These are phyloP conservation scores for Lomentospora prolificans DNA, from an alignment of 2,329 filamentous ascomycete genomes.

Conservation along the genomic window DNA sequence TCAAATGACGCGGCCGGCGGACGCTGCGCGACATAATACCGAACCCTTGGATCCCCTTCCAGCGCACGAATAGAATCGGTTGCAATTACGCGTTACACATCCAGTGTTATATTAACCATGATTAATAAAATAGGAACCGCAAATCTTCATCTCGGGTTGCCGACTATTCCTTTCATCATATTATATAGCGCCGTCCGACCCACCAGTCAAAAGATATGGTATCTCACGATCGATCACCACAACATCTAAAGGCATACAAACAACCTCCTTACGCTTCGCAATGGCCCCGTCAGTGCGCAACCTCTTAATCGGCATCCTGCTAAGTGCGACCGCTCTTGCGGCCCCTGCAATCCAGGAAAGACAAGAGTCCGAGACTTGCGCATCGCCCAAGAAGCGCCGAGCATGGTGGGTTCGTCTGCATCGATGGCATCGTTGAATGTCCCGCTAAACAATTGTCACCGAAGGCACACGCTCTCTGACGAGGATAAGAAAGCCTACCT, in stretches of 20 bases:
- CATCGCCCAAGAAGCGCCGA: not conserved
- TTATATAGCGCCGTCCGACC: too few species aligned
- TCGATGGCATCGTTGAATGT: too few species aligned
- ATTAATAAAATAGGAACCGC: not conserved
- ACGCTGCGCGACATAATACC: not conserved
- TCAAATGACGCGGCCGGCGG: not conserved
- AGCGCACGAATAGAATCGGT: not conserved
- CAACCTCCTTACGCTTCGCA: too few species aligned
- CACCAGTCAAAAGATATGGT: too few species aligned
- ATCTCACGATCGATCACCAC: too few species aligned
- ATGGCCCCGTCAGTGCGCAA: not conserved
- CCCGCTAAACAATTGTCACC: too few species aligned
- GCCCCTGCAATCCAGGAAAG: not conserved
- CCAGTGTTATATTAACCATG: not conserved
- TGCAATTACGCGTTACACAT: not conserved
- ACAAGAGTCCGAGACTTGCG: not conserved
- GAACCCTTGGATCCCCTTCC: not conserved
- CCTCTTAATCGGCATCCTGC: not conserved
- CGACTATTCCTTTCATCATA: too few species aligned
- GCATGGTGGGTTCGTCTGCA: not conserved
- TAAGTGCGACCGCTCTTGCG: not conserved
- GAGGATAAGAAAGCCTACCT: not conserved
- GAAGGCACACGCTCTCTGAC: conserved; percentile 4
- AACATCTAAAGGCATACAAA: too few species aligned
- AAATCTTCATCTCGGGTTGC: not conserved